Percentiles rank a stretch among this genome's conserved stretches.
phyloP scores from a whole-genome alignment of 1,139 yeast genomes.

The Yamadazyma jaroonii region DNA sequence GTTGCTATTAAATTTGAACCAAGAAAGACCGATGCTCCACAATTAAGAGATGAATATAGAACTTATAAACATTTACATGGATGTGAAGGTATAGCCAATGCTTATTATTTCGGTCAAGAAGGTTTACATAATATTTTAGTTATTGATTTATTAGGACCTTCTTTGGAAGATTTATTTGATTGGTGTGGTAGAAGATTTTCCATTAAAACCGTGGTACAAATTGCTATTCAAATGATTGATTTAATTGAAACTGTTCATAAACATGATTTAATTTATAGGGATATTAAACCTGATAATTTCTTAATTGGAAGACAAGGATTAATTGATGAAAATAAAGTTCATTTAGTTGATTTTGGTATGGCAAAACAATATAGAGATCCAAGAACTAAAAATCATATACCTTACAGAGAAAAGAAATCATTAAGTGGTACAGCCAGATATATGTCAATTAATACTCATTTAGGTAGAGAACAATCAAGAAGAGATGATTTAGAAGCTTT shows the following conservation, averaged over 20 bases:
- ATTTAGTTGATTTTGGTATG: constrained; percentile 90
- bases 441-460: constrained; percentile 95
- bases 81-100: constrained; percentile 82
- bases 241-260: constrained; percentile 86
- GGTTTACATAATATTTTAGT: constrained; percentile 93
- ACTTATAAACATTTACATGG: constrained; percentile 87
- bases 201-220: constrained; percentile 84
- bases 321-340: constrained; percentile 51
- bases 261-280: constrained; percentile 87
- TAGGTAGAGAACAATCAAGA: constrained; percentile 94
- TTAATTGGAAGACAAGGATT: constrained; percentile 71
- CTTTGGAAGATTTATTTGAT: constrained; percentile 92
- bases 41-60: constrained; percentile 90
- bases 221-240: constrained; percentile 88
- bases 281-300: constrained; percentile 94
- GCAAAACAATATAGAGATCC: constrained; percentile 97
- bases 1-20: constrained; percentile 85
- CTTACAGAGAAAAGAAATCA: constrained; percentile 92
- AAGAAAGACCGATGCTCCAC: constrained; percentile 96
- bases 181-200: constrained; percentile 95
- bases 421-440: constrained; percentile 96
- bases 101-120: constrained; percentile 96
- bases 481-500: constrained; percentile 94
- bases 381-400: constrained; percentile 90
- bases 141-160: constrained; percentile 92